These are phyloP conservation scores for Telopea speciosissima DNA, from an alignment of 177 flowering plant genomes.

Conservation along the genomic window DNA sequence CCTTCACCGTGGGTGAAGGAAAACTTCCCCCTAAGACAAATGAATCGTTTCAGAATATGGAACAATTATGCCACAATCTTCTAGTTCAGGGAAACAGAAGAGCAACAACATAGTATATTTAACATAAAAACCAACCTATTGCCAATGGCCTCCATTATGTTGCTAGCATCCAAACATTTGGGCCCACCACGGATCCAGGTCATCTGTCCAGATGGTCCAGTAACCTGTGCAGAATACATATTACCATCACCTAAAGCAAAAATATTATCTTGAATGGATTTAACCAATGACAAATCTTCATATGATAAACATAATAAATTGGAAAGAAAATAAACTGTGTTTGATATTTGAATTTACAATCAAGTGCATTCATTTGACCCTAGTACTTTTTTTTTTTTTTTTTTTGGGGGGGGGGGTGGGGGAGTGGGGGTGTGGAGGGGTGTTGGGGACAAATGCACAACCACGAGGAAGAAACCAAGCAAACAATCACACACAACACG, in stretches of 20 bases:
- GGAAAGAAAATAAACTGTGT: not conserved
- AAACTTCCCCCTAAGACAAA: too few relatives aligned
- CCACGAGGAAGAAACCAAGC: too few relatives aligned
- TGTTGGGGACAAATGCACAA: too few relatives aligned
- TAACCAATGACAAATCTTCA: too few relatives aligned
- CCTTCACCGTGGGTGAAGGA: too few relatives aligned
- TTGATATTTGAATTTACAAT: not conserved
- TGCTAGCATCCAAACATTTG: slow-evolving; percentile 49
- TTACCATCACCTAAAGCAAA: not conserved
- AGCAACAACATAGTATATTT: not conserved
- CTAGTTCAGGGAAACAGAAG: not conserved
- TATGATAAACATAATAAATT: too few relatives aligned
- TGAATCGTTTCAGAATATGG: not conserved
- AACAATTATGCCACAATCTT: not conserved
- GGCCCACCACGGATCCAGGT: slow-evolving; percentile 88
- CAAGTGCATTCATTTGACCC: not conserved
- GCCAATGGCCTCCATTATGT: slow-evolving; percentile 65
- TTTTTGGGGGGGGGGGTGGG: too few relatives aligned
- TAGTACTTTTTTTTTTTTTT: too few relatives aligned
- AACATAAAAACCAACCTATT: slow-evolving; percentile 39
- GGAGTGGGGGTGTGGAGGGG: too few relatives aligned
- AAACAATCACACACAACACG: too few relatives aligned
- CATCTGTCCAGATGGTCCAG: slow-evolving; percentile 93
- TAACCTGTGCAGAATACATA: slow-evolving; percentile 35
- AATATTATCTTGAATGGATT: not conserved